A percentile compares a stretch with the other conserved stretches of the same genome.
Conservation (phyloP, 1,284 basidiomycete genomes). For the Apiotrichum montevideense region DNA sequence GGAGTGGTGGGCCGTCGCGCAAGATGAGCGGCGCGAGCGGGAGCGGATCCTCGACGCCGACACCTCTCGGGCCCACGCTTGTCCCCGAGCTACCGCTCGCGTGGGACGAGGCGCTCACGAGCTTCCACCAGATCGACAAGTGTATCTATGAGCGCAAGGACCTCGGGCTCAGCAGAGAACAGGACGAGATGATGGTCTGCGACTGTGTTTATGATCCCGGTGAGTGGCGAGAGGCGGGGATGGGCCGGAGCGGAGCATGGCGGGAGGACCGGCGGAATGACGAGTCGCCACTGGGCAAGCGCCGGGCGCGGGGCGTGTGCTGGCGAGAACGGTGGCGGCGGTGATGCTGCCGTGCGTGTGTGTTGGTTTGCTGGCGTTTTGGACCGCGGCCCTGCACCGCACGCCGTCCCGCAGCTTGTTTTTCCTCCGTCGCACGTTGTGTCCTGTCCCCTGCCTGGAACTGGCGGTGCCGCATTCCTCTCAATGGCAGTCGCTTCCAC, state of each 20-base stretch:
- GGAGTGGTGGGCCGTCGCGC: neutral
- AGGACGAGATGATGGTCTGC: conserved; percentile 86
- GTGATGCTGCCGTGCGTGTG: no score
- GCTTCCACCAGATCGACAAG: conserved; percentile 65
- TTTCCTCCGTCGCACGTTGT: no score
- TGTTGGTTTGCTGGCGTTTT: no score
- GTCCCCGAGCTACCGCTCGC: conserved; percentile 72
- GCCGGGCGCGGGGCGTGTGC: no score
- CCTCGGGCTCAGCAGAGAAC: conserved; percentile 78
- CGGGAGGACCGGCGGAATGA: neutral
- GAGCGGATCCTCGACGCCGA: neutral
- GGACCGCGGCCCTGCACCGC: no score
- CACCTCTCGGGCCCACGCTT: conserved; percentile 45
- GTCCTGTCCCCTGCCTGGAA: no score
- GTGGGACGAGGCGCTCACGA: conserved; percentile 63
- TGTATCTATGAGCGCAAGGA: conserved; percentile 86
- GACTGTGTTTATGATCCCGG: conserved; percentile 73
- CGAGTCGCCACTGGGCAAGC: no score
- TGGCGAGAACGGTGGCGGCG: no score
- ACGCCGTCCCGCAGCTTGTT: no score
- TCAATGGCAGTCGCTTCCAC: no score
- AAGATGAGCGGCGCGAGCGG: neutral
- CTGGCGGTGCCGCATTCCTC: no score
- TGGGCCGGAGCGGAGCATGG: neutral
- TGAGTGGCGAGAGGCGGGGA: conserved; percentile 50